These are phyloP conservation scores for Spongospora subterranea DNA, from an alignment of 208 protist genomes.

Conservation along the genomic window DNA sequence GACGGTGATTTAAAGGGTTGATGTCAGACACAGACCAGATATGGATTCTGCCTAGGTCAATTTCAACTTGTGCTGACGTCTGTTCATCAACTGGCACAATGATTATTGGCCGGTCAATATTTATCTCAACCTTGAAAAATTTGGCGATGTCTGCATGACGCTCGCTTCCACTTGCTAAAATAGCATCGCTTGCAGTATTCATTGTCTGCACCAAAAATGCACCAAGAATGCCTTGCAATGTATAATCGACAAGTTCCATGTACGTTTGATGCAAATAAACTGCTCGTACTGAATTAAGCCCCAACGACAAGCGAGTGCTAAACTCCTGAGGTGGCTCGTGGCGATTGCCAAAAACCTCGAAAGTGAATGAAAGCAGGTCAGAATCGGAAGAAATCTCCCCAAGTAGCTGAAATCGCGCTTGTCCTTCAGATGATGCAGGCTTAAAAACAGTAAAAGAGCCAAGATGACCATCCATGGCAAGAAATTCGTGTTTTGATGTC, in stretches of 20 bases:
- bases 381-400: neutral
- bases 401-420: neutral
- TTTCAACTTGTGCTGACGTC: neutral
- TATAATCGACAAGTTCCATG: slow-evolving; percentile 26
- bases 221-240: slow-evolving; percentile 6
- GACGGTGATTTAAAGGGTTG: neutral
- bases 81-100: neutral
- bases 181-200: neutral
- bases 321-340: neutral
- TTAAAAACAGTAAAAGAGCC: slow-evolving; percentile 1
- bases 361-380: neutral
- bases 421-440: neutral
- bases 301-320: neutral
- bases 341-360: neutral
- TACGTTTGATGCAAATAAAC: slow-evolving; percentile 21
- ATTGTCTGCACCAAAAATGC: slow-evolving; percentile 5
- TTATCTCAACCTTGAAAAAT: neutral
- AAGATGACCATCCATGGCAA: neutral
- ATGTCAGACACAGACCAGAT: neutral
- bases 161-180: neutral
- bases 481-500: neutral
- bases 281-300: neutral
- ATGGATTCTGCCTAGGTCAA: neutral
- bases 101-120: neutral
- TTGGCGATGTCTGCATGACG: neutral